Base-by-base conservation (phyloP, 2,329 filamentous ascomycete genomes). In the Fusarium metavorans region DNA sequence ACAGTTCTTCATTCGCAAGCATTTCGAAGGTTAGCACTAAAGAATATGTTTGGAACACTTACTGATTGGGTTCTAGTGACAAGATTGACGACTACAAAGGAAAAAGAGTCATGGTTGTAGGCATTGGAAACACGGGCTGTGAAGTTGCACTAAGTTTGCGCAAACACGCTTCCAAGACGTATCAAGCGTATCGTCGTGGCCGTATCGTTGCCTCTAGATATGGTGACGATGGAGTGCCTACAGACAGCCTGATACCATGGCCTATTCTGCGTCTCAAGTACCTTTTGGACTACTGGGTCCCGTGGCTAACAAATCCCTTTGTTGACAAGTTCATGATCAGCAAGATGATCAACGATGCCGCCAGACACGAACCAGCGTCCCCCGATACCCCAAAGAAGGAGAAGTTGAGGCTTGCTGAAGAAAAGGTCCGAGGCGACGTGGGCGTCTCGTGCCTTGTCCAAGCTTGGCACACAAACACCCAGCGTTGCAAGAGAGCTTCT, bases 401-500 rank as follows among this genome's bases (percentile, higher is more conserved):
- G 34, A 64, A n/a, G 4, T 9, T 54, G 6, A 56, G 8, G 9
- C 34, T 41, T 13, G 35, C 48, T 7, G 48, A 32, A 18, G 16
- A 56, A n/a, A 64, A 37, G 4, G n/a, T 64, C 3, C 25, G 61
- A 1, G 61, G 48, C 0, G 45, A 64, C n/a, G 2, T 64, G 61
- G 61, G 61, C 45, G 61, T 3, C 11, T 64, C 2, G 35, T 64
- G 6, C 61, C 61, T 35, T 64, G 61, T 25, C 48, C 61, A 0
- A 64, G 61, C 4, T 16, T 64, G 48, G 61, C 61, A 54, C 61
- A 41, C n/a, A 64, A 56, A 9, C 23, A 64, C n/a, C 61, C 61
- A 6, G 45, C 61, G 9, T 13, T 50, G 25, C 61, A 64, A 48
- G 61, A 64, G 3, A 14, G 9, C 2, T 56, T 64, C 34, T 54